Evolutionary conservation across 495 filamentous ascomycete species (phyloP), one percentile per base, ranked within the genome.

Genomic region (Baudoinia panamericana): DNA sequence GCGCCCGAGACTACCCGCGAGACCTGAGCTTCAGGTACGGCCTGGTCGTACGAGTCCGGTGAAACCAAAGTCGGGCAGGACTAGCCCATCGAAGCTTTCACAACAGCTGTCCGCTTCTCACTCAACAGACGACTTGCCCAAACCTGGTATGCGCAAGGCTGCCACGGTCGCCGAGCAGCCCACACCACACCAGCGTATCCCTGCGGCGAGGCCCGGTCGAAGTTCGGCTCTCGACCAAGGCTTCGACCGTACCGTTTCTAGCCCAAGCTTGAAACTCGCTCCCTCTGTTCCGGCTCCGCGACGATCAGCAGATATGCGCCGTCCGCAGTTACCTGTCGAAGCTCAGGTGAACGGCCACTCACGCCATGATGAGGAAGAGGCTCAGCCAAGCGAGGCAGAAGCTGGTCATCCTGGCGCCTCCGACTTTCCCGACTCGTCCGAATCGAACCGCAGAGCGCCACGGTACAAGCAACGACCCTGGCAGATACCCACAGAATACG

Each of bases 401-500:
- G 2, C 38, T 5, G 27, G 30, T 11, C 10, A 13, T 5, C 39
- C 13, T 3, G 28, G 19, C 1, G 38, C 56, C 7, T 63, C 58
- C 22, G 78, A 84, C 39, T 94, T 80, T 57, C 88, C 90, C 9
- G 87, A 96, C 61, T 65, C 82, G 0, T 88, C 86, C 1, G 71
- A 75, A 48, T 75, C 84, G 1, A 96, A 93, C 53, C 71, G 90
- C 28, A 75, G 87, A 21, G 81, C 82, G 29, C 92, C 90, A 0
- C 66, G 70, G 43, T 73, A 80, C 46, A 77, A 71, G 54, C 65
- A 74, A 18, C 80, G 82, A 0, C 71, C 71, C 1, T 68, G 63
- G 15, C 78, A 87, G 45, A 94, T 97, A 36, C 56, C 64, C n/a
- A 87, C 82, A 1, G 80, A 80, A 45, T 75, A 84, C 52, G 88